Percentiles rank a stretch among this genome's conserved stretches.
phyloP scores from a whole-genome alignment of 768 basidiomycete species.

The Rhizopogon rudus region DNA sequence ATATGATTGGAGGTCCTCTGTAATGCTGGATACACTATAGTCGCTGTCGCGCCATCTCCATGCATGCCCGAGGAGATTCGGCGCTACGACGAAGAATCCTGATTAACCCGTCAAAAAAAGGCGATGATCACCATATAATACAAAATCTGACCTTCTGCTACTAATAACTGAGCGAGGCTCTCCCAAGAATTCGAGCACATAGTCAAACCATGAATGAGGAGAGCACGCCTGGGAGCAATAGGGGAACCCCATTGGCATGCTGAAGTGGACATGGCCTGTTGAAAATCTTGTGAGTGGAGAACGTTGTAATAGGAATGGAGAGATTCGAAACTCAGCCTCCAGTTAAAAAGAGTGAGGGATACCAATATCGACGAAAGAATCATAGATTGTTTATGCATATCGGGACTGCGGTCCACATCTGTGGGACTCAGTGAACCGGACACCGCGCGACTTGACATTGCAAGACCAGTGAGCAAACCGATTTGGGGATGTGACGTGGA shows the following conservation, averaged over 20 bases:
- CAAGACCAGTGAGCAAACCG: too few relatives aligned
- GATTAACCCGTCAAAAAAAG: background rate
- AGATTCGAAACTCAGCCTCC: too few relatives aligned
- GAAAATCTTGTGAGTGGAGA: too few relatives aligned
- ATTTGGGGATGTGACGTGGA: too few relatives aligned
- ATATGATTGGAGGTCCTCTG: slow-evolving; percentile 9
- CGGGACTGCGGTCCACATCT: too few relatives aligned
- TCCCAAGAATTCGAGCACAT: slow-evolving; percentile 16
- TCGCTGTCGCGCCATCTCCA: background rate
- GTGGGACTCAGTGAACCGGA: too few relatives aligned
- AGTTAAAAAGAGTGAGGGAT: too few relatives aligned
- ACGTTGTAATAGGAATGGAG: too few relatives aligned
- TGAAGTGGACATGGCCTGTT: background rate
- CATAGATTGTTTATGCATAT: too few relatives aligned
- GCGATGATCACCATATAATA: background rate
- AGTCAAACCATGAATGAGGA: slow-evolving; percentile 13
- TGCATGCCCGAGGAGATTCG: slow-evolving; percentile 11
- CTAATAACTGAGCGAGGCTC: slow-evolving; percentile 8
- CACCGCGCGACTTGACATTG: too few relatives aligned
- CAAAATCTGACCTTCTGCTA: slow-evolving; percentile 7
- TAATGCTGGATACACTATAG: background rate
- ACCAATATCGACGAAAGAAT: too few relatives aligned
- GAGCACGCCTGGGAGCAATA: slow-evolving; percentile 8
- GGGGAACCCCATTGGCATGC: slow-evolving; percentile 12
- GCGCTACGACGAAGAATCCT: slow-evolving; percentile 15